Evolutionary conservation across 371 early-diverging fungal species (phyloP), one percentile per base, ranked within the genome.

Genomic region (Batkoa obscura): DNA sequence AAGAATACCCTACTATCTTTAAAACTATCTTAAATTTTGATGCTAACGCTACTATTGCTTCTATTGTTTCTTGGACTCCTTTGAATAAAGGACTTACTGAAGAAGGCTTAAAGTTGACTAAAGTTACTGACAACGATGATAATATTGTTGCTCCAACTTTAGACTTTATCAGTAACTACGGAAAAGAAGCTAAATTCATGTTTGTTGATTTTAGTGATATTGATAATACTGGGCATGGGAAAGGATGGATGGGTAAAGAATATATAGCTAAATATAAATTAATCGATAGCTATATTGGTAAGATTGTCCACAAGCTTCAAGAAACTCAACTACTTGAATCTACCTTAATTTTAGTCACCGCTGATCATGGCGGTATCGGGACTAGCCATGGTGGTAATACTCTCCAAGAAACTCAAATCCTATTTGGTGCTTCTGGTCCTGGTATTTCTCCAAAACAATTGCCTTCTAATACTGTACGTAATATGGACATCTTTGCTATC

Each of bases 331-430:
- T 56, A 47, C 30, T 17, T 1, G 56, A 56, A 10, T 37, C 52
- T 15, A 45, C 56, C 38, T 33, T 56, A 3, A 17, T 60, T 15
- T 31, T 60, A 10, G 43, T 60, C 33, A 60, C 60, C 38, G 50
- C 60, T 51, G 60, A 60, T 35, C 60, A 60, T 51, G 60, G 60
- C 15, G 60, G 57, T 43, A 56, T 51, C 35, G 30, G 34, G 1
- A 33, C 1, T 33, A n/a, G 23, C 5, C 60, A 60, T 43, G 60
- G 60, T 38, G 57, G 57, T 32, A 10, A 31, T 43, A 49, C 42
- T 35, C 42, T 48, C n/a, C 4, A 17, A 6, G 60, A 60, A 23
- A 41, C 41, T 9, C 41, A 50, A 17, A 36, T 56, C 13, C 46
- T 60, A 17, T 55, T 5, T 5, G 50, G 50, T 33, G 50, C 15